These are phyloP conservation scores for Mayamaea pseudoterrestris DNA, from an alignment of 108 stramenopile genomes.

Conservation along the genomic window DNA sequence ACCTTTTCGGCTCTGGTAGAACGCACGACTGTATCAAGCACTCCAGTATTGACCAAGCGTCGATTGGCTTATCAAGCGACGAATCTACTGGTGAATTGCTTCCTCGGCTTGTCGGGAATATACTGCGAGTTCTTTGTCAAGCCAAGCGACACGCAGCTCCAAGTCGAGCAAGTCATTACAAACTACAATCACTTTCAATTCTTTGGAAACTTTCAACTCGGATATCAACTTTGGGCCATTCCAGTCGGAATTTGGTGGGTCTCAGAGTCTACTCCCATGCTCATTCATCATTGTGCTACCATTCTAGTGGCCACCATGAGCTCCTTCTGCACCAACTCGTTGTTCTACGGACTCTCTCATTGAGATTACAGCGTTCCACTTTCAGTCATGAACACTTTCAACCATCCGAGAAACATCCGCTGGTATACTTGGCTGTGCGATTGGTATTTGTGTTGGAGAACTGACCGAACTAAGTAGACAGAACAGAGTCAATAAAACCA, in stretches of 20 bases:
- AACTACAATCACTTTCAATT: neutral
- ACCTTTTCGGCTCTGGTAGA: too few relatives aligned
- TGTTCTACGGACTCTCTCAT: slow-evolving; percentile 26
- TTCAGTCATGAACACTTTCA: slow-evolving; percentile 3
- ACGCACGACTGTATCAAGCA: too few relatives aligned
- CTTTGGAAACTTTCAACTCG: slow-evolving; percentile 31
- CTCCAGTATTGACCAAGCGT: too few relatives aligned
- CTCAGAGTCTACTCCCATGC: slow-evolving; percentile 43
- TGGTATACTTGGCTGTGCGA: slow-evolving; percentile 1
- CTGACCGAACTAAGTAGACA: too few relatives aligned
- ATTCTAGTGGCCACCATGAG: slow-evolving; percentile 25
- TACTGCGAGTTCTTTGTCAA: too few relatives aligned
- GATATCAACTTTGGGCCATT: slow-evolving; percentile 62
- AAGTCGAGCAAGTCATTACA: too few relatives aligned
- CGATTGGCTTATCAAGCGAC: too few relatives aligned
- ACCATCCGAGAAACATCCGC: slow-evolving; percentile 3
- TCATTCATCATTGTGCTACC: slow-evolving; percentile 58
- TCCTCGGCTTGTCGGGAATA: too few relatives aligned
- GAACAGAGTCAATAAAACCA: too few relatives aligned
- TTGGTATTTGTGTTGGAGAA: too few relatives aligned
- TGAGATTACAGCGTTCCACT: slow-evolving; percentile 1
- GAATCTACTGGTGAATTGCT: too few relatives aligned
- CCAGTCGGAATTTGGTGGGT: slow-evolving; percentile 45
- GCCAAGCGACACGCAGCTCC: too few relatives aligned
- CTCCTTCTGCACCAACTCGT: slow-evolving; percentile 34